phyloP scores from a whole-genome alignment of 176 grass and related monocot genomes.

The Typha latifolia region DNA sequence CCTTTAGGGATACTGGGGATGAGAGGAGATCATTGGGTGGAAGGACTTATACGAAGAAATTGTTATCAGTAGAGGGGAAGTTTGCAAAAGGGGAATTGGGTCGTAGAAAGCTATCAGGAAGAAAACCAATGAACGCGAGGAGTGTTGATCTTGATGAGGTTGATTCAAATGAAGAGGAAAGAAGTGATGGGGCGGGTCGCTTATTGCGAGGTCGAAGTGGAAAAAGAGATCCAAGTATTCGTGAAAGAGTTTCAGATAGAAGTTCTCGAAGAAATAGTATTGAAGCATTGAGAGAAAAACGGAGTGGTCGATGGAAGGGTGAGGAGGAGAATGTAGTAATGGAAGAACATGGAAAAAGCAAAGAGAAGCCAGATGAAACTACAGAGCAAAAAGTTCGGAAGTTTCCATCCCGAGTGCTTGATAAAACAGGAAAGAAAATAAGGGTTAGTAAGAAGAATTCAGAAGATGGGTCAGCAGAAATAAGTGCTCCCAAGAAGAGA shows the following conservation, averaged over 20 bases:
- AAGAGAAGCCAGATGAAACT: conserved; percentile 22
- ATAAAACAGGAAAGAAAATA: conserved; percentile 68
- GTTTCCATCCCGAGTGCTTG: conserved; percentile 46
- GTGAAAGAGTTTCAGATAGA: conserved; percentile 17
- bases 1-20: conserved; percentile 2
- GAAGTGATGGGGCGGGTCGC: not conserved
- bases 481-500: conserved; percentile 46
- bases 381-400: conserved; percentile 32
- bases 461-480: conserved; percentile 30
- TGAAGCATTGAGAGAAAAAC: conserved; percentile 4
- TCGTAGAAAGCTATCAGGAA: not conserved
- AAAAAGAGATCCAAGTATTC: conserved; percentile 6
- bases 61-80: too few species aligned
- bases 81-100: too few species aligned
- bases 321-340: conserved; percentile 21
- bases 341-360: not conserved
- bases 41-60: conserved; percentile 7
- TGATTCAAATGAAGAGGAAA: conserved; percentile 13
- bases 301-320: not conserved
- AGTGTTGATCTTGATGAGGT: conserved; percentile 10
- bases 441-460: conserved; percentile 46
- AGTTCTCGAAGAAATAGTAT: not conserved
- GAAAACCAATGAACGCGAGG: conserved; percentile 15
- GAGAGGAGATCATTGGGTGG: conserved; percentile 3
- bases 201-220: too few species aligned